phyloP scores from a whole-genome alignment of 169 alveolate species.

The Eimeria brunetti region DNA sequence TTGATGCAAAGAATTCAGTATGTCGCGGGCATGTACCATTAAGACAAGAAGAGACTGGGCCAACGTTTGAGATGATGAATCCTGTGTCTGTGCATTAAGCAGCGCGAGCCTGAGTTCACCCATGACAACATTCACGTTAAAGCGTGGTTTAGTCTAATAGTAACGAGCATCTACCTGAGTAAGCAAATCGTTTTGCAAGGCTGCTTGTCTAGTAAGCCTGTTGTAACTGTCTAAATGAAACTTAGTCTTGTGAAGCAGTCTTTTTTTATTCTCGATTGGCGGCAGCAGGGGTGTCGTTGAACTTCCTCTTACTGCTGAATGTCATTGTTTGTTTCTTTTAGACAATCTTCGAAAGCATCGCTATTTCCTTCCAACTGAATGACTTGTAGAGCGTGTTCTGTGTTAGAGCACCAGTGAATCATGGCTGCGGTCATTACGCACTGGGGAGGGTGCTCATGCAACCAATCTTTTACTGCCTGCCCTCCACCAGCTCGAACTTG shows the following conservation, averaged over 20 bases:
- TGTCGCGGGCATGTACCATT: constrained; percentile 86
- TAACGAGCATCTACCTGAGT: background rate
- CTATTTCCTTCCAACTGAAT: background rate
- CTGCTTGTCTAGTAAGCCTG: background rate
- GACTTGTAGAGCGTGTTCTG: constrained; percentile 45
- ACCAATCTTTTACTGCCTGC: background rate
- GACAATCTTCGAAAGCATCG: constrained; percentile 12
- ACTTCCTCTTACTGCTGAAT: constrained; percentile 29
- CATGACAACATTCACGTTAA: constrained; percentile 94
- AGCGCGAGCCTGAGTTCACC: constrained; percentile 96
- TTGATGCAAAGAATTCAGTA: constrained; percentile 86
- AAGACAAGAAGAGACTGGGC: constrained; percentile 87
- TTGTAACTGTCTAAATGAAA: background rate
- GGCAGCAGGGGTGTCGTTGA: background rate
- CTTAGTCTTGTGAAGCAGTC: background rate
- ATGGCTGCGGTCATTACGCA: constrained; percentile 57
- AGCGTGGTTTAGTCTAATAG: constrained; percentile 79
- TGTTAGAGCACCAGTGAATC: constrained; percentile 45
- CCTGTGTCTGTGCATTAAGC: constrained; percentile 86
- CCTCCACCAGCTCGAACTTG: constrained; percentile 23
- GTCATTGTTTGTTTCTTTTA: constrained; percentile 32
- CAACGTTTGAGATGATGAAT: constrained; percentile 88
- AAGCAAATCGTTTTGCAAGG: background rate
- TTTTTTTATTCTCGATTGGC: background rate
- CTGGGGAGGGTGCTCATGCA: constrained; percentile 68